Base-by-base conservation (phyloP, 2,329 filamentous ascomycete genomes). In the Aspergillus fructus region DNA sequence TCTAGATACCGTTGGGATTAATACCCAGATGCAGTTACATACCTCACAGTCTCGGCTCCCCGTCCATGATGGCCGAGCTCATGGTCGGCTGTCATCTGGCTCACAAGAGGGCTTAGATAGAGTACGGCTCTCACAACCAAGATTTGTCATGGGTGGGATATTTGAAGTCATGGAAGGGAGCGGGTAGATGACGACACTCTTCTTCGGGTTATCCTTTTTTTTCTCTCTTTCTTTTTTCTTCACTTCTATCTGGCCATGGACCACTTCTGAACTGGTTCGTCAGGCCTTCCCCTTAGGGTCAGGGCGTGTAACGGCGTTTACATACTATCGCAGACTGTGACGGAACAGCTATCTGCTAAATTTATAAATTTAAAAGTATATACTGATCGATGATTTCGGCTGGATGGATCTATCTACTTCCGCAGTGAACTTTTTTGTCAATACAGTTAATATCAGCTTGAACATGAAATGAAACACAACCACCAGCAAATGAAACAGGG, bases 111-210 rank as follows among this genome's bases (percentile, higher is more conserved):
- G 51, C 12, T 58, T 58, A n/a, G 34, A 37, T n/a, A n/a, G 34
- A 13, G 11, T n/a, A 7, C 55, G 58, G 24, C 24, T 58, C 6
- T 61, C 60, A 39, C 69, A 69, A 60, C 74, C 74, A 17, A 64
- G 69, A 17, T 76, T 75, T 60, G 76, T 79, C 23, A 75, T 79
- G 72, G 77, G 77, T 15, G 77, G 77, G 8, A 79, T 79, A 34
- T 75, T 78, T 55, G 77, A 79, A 65, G 75, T 79, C 33, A 74
- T 79, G 75, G 77, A 79, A 58, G 75, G 74, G 12, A 61, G 63
- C 21, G 71, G 69, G 48, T 78, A 51, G 54, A 66, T 37, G 34
- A n/a, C 11, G 33, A 15, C 34, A 30, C 21, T 48, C n/a, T 15
- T 21, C 27, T 43, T 15, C 21, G 13, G 40, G 21, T 6, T 15